phyloP scores from a whole-genome alignment of 1,284 basidiomycete species.

The Tetrapyrgos nigripes region DNA sequence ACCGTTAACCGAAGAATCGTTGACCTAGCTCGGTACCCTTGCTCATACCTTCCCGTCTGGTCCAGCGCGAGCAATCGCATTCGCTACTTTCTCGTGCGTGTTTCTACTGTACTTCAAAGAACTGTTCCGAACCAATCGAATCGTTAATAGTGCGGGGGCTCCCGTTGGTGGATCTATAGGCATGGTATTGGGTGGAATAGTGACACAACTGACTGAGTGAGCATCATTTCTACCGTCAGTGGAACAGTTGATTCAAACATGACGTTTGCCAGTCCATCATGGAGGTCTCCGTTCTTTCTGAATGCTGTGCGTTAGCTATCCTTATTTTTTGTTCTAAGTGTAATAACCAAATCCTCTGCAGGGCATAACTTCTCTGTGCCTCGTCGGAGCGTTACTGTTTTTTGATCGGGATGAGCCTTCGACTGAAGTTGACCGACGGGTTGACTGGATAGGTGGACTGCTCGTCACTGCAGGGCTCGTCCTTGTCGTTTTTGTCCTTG shows the following conservation, averaged over 20 bases:
- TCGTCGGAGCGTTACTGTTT: slow-evolving; percentile 53
- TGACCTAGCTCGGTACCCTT: slow-evolving; percentile 74
- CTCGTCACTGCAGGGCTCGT: slow-evolving; percentile 80
- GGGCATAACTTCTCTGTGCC: slow-evolving; percentile 47
- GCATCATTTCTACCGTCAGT: slow-evolving; percentile 11
- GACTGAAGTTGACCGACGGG: slow-evolving; percentile 56
- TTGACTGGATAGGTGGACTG: slow-evolving; percentile 87
- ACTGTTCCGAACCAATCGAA: too few relatives aligned
- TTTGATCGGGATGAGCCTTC: slow-evolving; percentile 61
- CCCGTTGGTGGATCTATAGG: slow-evolving; percentile 56
- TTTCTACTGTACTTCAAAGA: too few relatives aligned
- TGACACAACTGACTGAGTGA: slow-evolving; percentile 47
- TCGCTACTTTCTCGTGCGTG: slow-evolving; percentile 77
- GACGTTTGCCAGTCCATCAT: slow-evolving; percentile 45
- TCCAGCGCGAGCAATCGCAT: slow-evolving; percentile 71
- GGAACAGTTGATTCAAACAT: not conserved
- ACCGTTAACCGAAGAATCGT: not conserved
- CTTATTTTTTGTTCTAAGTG: slow-evolving; percentile 26
- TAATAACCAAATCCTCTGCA: slow-evolving; percentile 43
- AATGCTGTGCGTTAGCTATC: slow-evolving; percentile 37
- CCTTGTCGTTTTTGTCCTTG: slow-evolving; percentile 81
- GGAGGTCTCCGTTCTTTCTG: slow-evolving; percentile 63
- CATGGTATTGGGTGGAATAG: slow-evolving; percentile 50
- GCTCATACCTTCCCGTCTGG: slow-evolving; percentile 78
- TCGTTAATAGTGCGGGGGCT: slow-evolving; percentile 54